Evolutionary conservation across 176 grass and related monocot genomes (phyloP).

Genomic region (Raddia guianensis): DNA sequence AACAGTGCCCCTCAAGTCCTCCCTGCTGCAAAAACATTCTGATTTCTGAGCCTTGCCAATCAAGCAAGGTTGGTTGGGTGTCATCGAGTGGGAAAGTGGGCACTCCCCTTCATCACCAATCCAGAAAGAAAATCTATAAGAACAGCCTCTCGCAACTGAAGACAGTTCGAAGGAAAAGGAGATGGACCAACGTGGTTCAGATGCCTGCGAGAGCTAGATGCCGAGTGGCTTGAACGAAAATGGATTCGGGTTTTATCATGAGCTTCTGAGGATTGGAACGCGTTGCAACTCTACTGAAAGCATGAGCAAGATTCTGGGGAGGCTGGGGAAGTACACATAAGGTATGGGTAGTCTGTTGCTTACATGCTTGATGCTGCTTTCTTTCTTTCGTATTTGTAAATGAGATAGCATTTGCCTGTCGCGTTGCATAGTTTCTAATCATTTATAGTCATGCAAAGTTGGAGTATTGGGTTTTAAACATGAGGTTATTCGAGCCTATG

Average conservation of each 20-base stretch:
- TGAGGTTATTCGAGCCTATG: background rate
- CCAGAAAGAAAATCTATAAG: constrained; percentile 57
- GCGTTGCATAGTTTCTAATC: background rate
- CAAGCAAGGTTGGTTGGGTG: constrained; percentile 79
- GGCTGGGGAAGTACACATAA: background rate
- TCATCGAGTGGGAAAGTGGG: constrained; percentile 65
- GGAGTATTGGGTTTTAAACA: background rate
- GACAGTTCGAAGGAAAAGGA: constrained; percentile 48
- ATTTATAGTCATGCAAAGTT: background rate
- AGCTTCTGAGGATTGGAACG: background rate
- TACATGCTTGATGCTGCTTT: background rate
- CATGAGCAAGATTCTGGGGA: background rate
- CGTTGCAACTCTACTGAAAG: constrained; percentile 15
- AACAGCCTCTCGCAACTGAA: constrained; percentile 18
- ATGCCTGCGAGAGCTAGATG: constrained; percentile 30
- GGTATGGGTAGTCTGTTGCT: constrained; percentile 28
- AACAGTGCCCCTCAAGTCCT: constrained; percentile 43
- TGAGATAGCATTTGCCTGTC: background rate
- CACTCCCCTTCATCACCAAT: constrained; percentile 49
- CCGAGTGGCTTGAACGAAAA: constrained; percentile 4
- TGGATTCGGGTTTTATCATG: background rate
- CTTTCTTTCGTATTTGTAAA: background rate
- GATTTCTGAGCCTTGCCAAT: constrained; percentile 61
- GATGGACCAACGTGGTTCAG: constrained; percentile 32
- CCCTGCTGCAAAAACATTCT: constrained; percentile 33